Evolutionary conservation across 2,329 filamentous ascomycete species (phyloP), one percentile per base, ranked within the genome.

Genomic region (Ascochyta clinopodiicola): DNA sequence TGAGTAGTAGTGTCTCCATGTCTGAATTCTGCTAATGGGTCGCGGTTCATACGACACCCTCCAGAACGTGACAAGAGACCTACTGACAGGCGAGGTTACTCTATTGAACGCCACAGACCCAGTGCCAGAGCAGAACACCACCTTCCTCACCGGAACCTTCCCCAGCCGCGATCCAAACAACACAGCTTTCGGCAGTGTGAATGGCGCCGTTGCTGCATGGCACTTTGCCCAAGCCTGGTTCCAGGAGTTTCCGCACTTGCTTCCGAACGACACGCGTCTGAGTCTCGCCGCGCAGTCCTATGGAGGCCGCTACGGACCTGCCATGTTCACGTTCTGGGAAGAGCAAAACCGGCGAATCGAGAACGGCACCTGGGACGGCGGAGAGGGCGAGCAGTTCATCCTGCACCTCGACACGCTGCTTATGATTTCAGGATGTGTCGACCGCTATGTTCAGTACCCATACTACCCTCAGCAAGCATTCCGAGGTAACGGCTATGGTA

Each of bases 221-320:
- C 60, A 64, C 12, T 66, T 64, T 42, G 56, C 55, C 3, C 61
- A 66, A 32, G 58, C 61, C 17, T 64, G 59, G 61, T 66, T 66
- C 32, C 59, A 62, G 24, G 61, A 66, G 17, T 66, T 66, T n/a
- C 61, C 63, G 6, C 61, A 66, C 22, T 57, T 61, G 29, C 36
- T 64, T 4, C 61, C 63, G 0, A 66, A 66, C 13, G 60, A 64
- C 42, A 62, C 60, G 0, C 60, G 57, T 32, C 51, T 66, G 13
- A 61, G 61, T 31, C 61, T 66, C 21, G 61, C 57, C 44, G 61
- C 63, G 2, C 63, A 66, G 27, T 62, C 61, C 9, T 86, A 86
- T 56, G 84, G 83, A n/a, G 83, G 83, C 4, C 6, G 82, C 59
- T 85, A 82, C 62, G 82, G 80, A 1, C 84, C 84, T 1, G 80